Evolutionary conservation across 2,329 filamentous ascomycete genomes (phyloP), one percentile per base, ranked within the genome.

Genomic region (Diaporthe amygdali): DNA sequence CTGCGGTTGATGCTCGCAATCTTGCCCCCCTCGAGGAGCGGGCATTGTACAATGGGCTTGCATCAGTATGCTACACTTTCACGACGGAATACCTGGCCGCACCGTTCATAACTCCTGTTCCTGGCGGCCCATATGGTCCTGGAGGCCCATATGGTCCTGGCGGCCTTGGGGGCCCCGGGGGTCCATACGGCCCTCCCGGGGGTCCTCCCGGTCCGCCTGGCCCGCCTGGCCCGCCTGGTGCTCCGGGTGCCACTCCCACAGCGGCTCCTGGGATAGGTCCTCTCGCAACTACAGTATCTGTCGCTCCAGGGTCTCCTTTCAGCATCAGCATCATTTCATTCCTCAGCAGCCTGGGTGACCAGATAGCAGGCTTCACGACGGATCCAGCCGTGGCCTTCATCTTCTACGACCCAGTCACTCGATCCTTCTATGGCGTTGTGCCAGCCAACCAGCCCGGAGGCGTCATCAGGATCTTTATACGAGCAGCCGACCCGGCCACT

Each of bases 371-470:
- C 34, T 68, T 68, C 41, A 68, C 41, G 7, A 56, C 52, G 32
- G 41, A 68, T 41, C 52, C 52, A 37, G 25, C 14, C 2, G 41
- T 49, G 41, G 51, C 27, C 44, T 68, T n/a, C 15, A 2, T 68
- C 27, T 47, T 39, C 39, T 68, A 68, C 49, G 66, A 68, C n/a
- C 66, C 66, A 14, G 66, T 68, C 20, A 68, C 66, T 47, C 32
- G 44, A 27, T 59, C 66, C 15, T 68, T 68, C 30, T 68, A 49
- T 46, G 66, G 66, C 4, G 17, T 47, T 10, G 52, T 68, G 7
- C 66, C 66, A 20, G 1, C 12, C 41, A 10, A 20, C 22, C 41
- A 59, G 3, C 41, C 52, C 25, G 30, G 30, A 17, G 52, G 66
- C 25, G 22, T 47, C 22, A 30, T 68, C 3, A 17, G 14, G 2